These are phyloP conservation scores for Eucalyptus regnans DNA, from an alignment of 345 rosid genomes.

Conservation along the genomic window DNA sequence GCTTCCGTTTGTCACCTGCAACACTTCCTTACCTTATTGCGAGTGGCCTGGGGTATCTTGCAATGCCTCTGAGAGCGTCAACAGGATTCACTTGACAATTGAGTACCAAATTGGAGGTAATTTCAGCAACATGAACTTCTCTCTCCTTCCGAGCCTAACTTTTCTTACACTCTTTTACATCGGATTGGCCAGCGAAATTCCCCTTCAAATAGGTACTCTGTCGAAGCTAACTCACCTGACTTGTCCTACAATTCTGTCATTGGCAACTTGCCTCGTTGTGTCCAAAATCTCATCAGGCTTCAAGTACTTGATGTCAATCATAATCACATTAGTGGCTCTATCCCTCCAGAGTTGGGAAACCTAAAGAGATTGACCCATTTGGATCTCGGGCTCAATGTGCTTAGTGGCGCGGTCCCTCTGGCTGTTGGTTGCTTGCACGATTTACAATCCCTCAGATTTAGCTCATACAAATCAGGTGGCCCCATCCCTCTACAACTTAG, in stretches of 20 bases:
- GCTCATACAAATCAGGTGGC: background rate
- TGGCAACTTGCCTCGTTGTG: too few relatives aligned
- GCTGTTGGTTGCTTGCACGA: too few relatives aligned
- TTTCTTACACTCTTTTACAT: too few relatives aligned
- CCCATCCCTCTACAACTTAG: background rate
- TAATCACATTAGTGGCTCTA: too few relatives aligned
- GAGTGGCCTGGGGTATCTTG: background rate
- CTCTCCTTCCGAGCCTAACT: conserved; percentile 1
- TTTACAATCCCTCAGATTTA: background rate
- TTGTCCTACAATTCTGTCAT: too few relatives aligned
- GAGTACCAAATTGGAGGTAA: background rate
- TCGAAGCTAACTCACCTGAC: background rate
- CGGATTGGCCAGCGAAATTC: too few relatives aligned
- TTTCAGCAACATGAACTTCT: background rate
- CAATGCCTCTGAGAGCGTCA: background rate
- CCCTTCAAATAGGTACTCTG: background rate
- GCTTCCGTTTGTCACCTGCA: background rate
- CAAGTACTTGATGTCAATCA: background rate
- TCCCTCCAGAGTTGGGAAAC: too few relatives aligned
- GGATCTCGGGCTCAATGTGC: background rate
- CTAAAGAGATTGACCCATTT: too few relatives aligned
- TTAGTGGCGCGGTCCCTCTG: background rate
- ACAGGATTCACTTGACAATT: background rate
- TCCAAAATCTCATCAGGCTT: too few relatives aligned
- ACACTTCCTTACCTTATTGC: background rate